A percentile compares a stretch with the other conserved stretches of the same genome.
Conservation (phyloP, 2,329 filamentous ascomycete species). For the Blastomyces gilchristii region DNA sequence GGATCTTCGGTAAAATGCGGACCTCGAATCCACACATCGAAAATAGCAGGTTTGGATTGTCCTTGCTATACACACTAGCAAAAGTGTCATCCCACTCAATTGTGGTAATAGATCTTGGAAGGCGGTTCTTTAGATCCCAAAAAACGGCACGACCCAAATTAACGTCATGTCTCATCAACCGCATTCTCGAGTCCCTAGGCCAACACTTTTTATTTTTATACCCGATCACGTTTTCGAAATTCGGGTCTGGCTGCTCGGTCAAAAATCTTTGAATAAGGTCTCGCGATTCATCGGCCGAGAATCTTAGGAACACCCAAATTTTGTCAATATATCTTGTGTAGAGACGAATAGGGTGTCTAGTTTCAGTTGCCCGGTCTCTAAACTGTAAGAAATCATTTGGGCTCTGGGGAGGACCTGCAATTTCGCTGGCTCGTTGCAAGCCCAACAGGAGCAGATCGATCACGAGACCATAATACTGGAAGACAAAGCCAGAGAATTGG, state of each 20-base stretch:
- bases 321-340: conserved; percentile 97
- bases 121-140: conserved; percentile 95
- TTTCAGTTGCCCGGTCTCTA: conserved; percentile 83
- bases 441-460: conserved; percentile 87
- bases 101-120: conserved; percentile 88
- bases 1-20: conserved; percentile 85
- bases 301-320: conserved; percentile 96
- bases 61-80: conserved; percentile 91
- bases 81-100: conserved; percentile 99
- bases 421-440: conserved; percentile 91
- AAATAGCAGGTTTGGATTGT: conserved; percentile 94
- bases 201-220: conserved; percentile 99
- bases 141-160: conserved; percentile 95
- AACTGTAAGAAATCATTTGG: conserved; percentile 98
- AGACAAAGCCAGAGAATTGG: conserved; percentile 96
- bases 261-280: conserved; percentile 96
- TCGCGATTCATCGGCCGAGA: conserved; percentile 84
- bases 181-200: conserved; percentile 95
- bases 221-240: conserved; percentile 98
- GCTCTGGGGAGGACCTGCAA: conserved; percentile 83
- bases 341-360: conserved; percentile 87
- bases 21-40: conserved; percentile 98
- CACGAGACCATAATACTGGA: conserved; percentile 96
- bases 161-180: conserved; percentile 96
- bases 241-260: conserved; percentile 95